phyloP scores from a whole-genome alignment of 2,329 filamentous ascomycete species.

The Pestalotiopsis sp. region DNA sequence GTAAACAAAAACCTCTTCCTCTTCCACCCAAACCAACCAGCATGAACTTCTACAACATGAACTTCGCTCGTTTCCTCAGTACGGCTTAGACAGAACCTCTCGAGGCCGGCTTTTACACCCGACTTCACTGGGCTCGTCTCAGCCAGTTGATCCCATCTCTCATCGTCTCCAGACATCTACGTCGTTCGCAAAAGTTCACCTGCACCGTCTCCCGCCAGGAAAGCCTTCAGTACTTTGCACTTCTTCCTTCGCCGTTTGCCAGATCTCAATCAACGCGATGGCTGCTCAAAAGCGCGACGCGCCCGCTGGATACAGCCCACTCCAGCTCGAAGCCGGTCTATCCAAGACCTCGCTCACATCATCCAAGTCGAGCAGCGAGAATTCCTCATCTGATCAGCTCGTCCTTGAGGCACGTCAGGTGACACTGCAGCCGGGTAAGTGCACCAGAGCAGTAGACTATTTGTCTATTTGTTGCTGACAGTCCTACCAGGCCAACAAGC shows the following conservation, averaged over 20 bases:
- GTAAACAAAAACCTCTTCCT: not conserved
- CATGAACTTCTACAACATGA: conserved; percentile 13
- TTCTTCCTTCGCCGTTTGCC: not conserved
- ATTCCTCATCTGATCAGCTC: not conserved
- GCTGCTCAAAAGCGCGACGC: not conserved
- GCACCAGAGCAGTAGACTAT: not conserved
- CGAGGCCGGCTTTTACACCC: conserved; percentile 9
- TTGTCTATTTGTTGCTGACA: not conserved
- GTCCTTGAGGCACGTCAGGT: not conserved
- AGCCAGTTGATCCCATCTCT: conserved; percentile 3
- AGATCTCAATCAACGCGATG: not conserved
- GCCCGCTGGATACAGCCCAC: not conserved
- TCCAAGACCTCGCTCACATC: not conserved
- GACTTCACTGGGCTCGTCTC: conserved; percentile 9
- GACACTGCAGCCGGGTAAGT: not conserved
- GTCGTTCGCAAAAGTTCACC: not conserved
- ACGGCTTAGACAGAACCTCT: conserved; percentile 12
- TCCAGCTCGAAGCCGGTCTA: not conserved
- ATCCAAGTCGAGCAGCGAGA: not conserved
- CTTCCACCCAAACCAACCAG: not conserved
- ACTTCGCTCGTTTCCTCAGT: conserved; percentile 5
- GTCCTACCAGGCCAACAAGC: not conserved
- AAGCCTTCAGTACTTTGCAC: not conserved
- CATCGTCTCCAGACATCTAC: not conserved
- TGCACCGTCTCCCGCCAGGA: not conserved